Evolutionary conservation across 2,329 filamentous ascomycete genomes (phyloP).

Genomic region (Epichloe coenophiala): DNA sequence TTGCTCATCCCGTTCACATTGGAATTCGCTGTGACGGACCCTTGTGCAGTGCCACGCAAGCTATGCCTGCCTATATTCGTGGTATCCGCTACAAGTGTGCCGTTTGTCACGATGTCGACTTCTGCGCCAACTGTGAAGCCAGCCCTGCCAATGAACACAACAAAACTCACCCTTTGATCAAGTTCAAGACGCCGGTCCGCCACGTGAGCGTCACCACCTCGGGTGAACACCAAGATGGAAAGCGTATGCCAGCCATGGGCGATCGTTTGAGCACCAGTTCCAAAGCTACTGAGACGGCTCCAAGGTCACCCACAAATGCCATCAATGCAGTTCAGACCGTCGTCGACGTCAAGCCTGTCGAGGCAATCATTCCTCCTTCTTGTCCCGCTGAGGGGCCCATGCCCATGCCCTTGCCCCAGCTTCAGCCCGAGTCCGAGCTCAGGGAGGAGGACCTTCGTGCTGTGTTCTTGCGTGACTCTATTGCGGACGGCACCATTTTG

Average conservation of each 20-base stretch:
- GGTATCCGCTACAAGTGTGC: slow-evolving; percentile 95
- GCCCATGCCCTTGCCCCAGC: slow-evolving; percentile 1
- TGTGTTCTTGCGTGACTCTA: slow-evolving; percentile 63
- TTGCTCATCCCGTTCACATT: slow-evolving; percentile 42
- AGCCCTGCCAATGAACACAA: slow-evolving; percentile 77
- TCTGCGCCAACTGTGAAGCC: slow-evolving; percentile 89
- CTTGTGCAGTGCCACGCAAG: slow-evolving; percentile 52
- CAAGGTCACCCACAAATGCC: slow-evolving; percentile 32
- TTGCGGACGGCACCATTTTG: slow-evolving; percentile 66
- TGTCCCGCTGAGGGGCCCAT: slow-evolving; percentile 4
- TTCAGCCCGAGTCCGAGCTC: slow-evolving; percentile 8
- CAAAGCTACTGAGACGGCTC: slow-evolving; percentile 32
- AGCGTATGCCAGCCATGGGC: slow-evolving; percentile 55
- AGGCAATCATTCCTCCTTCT: slow-evolving; percentile 14
- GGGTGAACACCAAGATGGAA: slow-evolving; percentile 59
- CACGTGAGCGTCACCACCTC: slow-evolving; percentile 77
- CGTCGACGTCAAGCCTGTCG: slow-evolving; percentile 54
- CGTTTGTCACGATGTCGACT: slow-evolving; percentile 87
- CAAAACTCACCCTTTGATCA: slow-evolving; percentile 90
- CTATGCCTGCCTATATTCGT: slow-evolving; percentile 56
- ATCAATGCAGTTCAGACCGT: slow-evolving; percentile 53
- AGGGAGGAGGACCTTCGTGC: slow-evolving; percentile 26
- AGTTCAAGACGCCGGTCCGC: slow-evolving; percentile 87
- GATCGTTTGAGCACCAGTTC: slow-evolving; percentile 37
- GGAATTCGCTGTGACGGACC: slow-evolving; percentile 95